Conservation (phyloP, 352 stramenopile genomes). For the Phytophthora lateralis region DNA sequence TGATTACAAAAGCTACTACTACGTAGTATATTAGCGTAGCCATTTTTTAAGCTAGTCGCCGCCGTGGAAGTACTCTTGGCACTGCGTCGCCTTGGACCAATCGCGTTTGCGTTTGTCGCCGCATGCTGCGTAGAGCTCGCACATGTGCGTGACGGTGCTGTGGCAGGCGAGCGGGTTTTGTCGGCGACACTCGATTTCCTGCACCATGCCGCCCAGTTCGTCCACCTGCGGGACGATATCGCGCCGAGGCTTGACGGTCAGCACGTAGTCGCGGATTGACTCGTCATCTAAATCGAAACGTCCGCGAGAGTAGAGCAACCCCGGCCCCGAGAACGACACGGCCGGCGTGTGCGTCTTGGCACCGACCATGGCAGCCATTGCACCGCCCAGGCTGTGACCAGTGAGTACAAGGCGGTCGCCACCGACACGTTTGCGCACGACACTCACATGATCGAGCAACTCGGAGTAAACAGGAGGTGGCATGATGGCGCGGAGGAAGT, state of each 20-base stretch:
- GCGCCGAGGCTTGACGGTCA: slow-evolving; percentile 82
- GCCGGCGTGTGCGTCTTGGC: slow-evolving; percentile 81
- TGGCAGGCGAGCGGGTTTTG: slow-evolving; percentile 83
- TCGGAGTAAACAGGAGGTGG: slow-evolving; percentile 79
- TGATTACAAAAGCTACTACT: slow-evolving; percentile 4
- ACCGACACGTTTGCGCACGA: slow-evolving; percentile 67
- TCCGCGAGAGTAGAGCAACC: slow-evolving; percentile 78
- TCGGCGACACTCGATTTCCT: slow-evolving; percentile 86
- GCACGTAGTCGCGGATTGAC: slow-evolving; percentile 84
- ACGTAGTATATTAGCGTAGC: slow-evolving; percentile 16
- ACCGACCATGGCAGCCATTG: slow-evolving; percentile 87
- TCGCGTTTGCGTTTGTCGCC: slow-evolving; percentile 80
- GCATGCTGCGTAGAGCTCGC: slow-evolving; percentile 82
- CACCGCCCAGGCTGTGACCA: slow-evolving; percentile 81
- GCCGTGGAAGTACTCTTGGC: slow-evolving; percentile 61
- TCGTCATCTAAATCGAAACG: slow-evolving; percentile 74
- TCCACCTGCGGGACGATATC: slow-evolving; percentile 87
- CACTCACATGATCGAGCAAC: slow-evolving; percentile 65
- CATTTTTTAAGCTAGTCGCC: slow-evolving; percentile 20
- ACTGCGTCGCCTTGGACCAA: slow-evolving; percentile 79
- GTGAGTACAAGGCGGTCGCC: slow-evolving; percentile 77
- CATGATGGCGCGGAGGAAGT: slow-evolving; percentile 70
- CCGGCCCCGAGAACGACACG: slow-evolving; percentile 83
- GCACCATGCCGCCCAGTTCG: slow-evolving; percentile 83
- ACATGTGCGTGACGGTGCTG: slow-evolving; percentile 85